A percentile compares a stretch with the other conserved stretches of the same genome.
Evolutionary conservation across 768 basidiomycete genomes (phyloP).

Genomic region (Panaeolus papilionaceus): DNA sequence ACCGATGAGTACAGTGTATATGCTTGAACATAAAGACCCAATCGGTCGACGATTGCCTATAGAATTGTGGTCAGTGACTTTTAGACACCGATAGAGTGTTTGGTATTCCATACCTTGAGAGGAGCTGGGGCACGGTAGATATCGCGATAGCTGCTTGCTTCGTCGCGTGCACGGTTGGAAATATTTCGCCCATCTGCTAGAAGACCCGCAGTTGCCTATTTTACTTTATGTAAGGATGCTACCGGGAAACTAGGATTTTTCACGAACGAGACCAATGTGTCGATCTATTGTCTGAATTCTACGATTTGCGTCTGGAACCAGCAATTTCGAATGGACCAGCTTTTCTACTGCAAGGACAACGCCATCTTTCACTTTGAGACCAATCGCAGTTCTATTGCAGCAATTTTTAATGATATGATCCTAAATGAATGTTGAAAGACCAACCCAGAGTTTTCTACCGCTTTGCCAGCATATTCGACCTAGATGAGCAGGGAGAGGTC

Average conservation of each 20-base stretch:
- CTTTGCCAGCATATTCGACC: constrained; percentile 99
- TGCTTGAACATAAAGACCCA: constrained; percentile 90
- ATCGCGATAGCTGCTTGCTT: constrained; percentile 77
- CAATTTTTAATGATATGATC: constrained; percentile 18
- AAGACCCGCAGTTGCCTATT: constrained; percentile 90
- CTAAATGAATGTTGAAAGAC: constrained; percentile 26
- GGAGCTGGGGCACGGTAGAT: constrained; percentile 76
- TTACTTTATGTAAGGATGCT: constrained; percentile 9
- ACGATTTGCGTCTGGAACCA: constrained; percentile 91
- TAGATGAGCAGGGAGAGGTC: constrained; percentile 36
- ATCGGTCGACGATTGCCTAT: constrained; percentile 64
- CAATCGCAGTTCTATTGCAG: constrained; percentile 87
- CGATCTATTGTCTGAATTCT: constrained; percentile 93
- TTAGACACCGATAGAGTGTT: neutral
- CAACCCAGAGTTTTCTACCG: constrained; percentile 98
- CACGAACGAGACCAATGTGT: constrained; percentile 87
- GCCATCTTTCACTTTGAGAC: constrained; percentile 93
- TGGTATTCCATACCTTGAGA: constrained; percentile 65
- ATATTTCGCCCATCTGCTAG: constrained; percentile 93
- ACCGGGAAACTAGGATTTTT: neutral
- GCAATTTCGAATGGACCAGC: constrained; percentile 92
- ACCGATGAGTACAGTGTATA: constrained; percentile 99
- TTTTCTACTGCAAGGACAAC: constrained; percentile 98
- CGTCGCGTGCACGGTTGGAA: constrained; percentile 83
- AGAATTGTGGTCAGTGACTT: constrained; percentile 3